phyloP scores from a whole-genome alignment of 2,329 filamentous ascomycete genomes.

The Fusarium chaquense region DNA sequence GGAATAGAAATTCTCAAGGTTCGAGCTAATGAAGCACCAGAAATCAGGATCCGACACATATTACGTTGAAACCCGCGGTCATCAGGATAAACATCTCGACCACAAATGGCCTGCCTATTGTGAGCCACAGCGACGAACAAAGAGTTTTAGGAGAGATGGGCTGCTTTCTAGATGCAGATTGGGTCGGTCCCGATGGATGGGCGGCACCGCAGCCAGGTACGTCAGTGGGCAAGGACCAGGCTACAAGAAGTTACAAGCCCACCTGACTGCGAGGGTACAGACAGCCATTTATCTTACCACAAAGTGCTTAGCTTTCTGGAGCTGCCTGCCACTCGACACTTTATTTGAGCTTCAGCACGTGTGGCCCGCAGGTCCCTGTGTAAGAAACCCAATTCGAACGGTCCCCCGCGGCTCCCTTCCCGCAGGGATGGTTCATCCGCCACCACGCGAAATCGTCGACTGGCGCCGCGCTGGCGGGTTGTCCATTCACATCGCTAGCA shows the following conservation, averaged over 20 bases:
- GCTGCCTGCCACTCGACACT: not conserved
- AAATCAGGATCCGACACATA: constrained; percentile 7
- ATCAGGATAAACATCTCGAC: not conserved
- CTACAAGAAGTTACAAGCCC: not conserved
- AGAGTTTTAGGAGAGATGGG: constrained; percentile 36
- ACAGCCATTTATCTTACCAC: constrained; percentile 14
- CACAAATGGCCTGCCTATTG: constrained; percentile 2
- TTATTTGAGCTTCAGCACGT: not conserved
- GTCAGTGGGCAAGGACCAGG: constrained; percentile 44
- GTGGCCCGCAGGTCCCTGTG: constrained; percentile 25
- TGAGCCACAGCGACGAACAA: constrained; percentile 20
- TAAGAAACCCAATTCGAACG: constrained; percentile 29
- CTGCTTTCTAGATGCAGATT: constrained; percentile 38
- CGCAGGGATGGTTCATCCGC: constrained; percentile 43
- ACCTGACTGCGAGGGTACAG: not conserved
- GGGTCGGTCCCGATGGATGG: constrained; percentile 39
- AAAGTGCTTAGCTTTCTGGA: constrained; percentile 14
- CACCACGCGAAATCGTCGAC: constrained; percentile 45
- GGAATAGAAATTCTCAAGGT: constrained; percentile 6
- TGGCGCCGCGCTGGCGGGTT: constrained; percentile 44
- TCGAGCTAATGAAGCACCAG: not conserved
- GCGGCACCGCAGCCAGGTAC: constrained; percentile 45
- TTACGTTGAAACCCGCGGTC: constrained; percentile 3
- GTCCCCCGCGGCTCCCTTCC: constrained; percentile 26
- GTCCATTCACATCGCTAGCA: constrained; percentile 26